Evolutionary conservation across 331 rosid species (phyloP), one percentile per base, ranked within the genome.

Genomic region (Pyracantha coccinea): DNA sequence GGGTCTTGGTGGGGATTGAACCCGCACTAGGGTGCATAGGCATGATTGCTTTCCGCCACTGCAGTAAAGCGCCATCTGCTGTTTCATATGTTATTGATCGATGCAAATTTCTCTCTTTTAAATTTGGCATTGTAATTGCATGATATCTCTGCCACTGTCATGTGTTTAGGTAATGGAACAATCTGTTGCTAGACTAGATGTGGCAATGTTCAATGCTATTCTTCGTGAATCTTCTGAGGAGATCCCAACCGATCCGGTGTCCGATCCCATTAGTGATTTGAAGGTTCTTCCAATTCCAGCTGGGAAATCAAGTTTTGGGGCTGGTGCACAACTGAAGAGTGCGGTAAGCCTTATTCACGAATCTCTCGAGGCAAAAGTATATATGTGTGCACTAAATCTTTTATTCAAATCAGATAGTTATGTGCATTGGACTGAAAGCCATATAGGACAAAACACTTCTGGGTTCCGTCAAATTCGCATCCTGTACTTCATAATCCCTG

Each of bases 121-220:
- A 9, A 4, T 19, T 54, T 84, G 79, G 79, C 81, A 64, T 63
- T 25, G 57, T 50, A 72, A 13, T 76, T 52, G 57, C 24, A 32
- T 66, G 38, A 45, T 63, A 11, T 50, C 27, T 11, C 4, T 41
- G 44, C 13, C 44, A 35, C 13, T 71, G 57, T 4, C 35, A 23
- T 72, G 31, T 31, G 14, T 71, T 53, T 28, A 95, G 99, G 82
- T 95, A 81, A 95, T 95, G 99, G 97, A 95, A 88, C 97, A 95
- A 81, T 95, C 92, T n/a, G 91, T 92, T 77, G 87, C 87, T n/a
- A 92, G 99, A 86, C 79, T 95, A 85, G 97, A 95, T 85, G 91
- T 92, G 78, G 99, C 99, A 17, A 92, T 95, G 96, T 90, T 95
- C 84, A 95, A 95, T 84, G 99, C 99, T 69, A 86, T 95, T 86